Percentiles rank a stretch among this genome's conserved stretches.
phyloP scores from a whole-genome alignment of 2,329 filamentous ascomycete species.

The Paecilomyces sp. region DNA sequence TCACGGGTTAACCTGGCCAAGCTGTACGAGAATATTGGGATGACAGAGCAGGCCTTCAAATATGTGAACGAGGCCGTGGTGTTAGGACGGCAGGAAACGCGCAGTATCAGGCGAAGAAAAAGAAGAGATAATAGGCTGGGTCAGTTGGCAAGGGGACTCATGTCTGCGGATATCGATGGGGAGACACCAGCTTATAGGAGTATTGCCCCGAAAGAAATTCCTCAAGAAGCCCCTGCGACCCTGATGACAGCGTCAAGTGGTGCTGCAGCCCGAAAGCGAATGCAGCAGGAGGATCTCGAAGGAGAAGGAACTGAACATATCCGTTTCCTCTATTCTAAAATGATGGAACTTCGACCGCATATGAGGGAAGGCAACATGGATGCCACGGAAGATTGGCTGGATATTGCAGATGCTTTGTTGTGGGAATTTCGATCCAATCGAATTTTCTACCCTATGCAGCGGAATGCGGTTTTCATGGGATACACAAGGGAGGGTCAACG shows the following conservation, averaged over 20 bases:
- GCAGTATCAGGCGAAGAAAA: constrained; percentile 16
- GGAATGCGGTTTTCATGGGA: constrained; percentile 44
- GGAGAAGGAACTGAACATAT: constrained; percentile 34
- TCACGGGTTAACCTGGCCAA: constrained; percentile 74
- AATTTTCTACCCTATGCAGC: constrained; percentile 51
- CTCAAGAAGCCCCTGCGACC: constrained; percentile 5
- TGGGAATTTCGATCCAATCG: constrained; percentile 55
- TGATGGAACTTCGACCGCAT: constrained; percentile 41
- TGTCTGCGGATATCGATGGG: constrained; percentile 13
- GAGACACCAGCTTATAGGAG: constrained; percentile 9
- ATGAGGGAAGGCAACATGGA: constrained; percentile 44
- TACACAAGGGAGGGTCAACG: constrained; percentile 36
- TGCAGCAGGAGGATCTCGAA: constrained; percentile 24
- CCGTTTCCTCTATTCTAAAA: constrained; percentile 37
- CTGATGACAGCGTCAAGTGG: constrained; percentile 11
- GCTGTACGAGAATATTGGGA: constrained; percentile 70
- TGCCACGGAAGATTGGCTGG: constrained; percentile 50
- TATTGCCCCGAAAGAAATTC: constrained; percentile 12
- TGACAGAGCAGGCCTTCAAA: constrained; percentile 68
- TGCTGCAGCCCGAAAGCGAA: constrained; percentile 11
- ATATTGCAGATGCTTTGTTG: constrained; percentile 51
- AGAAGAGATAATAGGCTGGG: constrained; percentile 32
- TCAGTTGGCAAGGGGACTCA: constrained; percentile 33
- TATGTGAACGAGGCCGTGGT: constrained; percentile 69
- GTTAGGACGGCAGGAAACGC: constrained; percentile 43